phyloP scores from a whole-genome alignment of 2,329 filamentous ascomycete species.

The Penicillium occitanis region DNA sequence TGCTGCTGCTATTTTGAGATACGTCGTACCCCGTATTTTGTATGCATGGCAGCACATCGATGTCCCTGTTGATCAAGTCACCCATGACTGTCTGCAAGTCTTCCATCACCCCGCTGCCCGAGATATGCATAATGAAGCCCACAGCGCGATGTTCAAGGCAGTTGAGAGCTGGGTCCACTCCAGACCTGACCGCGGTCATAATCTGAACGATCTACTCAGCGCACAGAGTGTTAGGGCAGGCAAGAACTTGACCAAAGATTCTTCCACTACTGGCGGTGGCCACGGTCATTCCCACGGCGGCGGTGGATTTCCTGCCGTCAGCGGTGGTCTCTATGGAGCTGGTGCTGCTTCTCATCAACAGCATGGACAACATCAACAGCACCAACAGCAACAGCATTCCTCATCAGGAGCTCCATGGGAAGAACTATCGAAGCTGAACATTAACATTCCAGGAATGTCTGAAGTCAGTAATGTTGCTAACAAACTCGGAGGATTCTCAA shows the following conservation, averaged over 20 bases:
- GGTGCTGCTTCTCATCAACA: constrained; percentile 28
- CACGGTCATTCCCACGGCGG: constrained; percentile 39
- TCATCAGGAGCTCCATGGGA: constrained; percentile 32
- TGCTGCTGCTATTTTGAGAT: constrained; percentile 75
- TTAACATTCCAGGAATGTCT: constrained; percentile 41
- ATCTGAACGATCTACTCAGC: constrained; percentile 72
- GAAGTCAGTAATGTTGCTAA: constrained; percentile 34
- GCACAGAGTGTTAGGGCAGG: constrained; percentile 80
- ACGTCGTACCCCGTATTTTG: constrained; percentile 80
- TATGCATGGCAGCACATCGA: constrained; percentile 91
- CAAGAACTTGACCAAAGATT: constrained; percentile 67
- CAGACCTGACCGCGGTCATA: constrained; percentile 63
- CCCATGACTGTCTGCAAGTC: constrained; percentile 74
- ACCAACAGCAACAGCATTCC: constrained; percentile 16
- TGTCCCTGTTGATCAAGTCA: constrained; percentile 77
- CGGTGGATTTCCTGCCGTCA: constrained; percentile 30
- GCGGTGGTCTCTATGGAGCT: constrained; percentile 22
- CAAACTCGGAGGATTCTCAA: constrained; percentile 19
- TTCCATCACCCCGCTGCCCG: constrained; percentile 91
- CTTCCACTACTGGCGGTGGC: constrained; percentile 30
- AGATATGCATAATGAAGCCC: constrained; percentile 72
- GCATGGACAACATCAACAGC: constrained; percentile 27
- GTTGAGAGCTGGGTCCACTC: constrained; percentile 78
- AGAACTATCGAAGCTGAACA: constrained; percentile 35
- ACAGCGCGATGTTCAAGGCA: constrained; percentile 83